Percentiles rank a stretch among this genome's conserved stretches.
Evolutionary conservation across 1,284 basidiomycete species (phyloP).

Genomic region (Gastroboletus turbinatus): DNA sequence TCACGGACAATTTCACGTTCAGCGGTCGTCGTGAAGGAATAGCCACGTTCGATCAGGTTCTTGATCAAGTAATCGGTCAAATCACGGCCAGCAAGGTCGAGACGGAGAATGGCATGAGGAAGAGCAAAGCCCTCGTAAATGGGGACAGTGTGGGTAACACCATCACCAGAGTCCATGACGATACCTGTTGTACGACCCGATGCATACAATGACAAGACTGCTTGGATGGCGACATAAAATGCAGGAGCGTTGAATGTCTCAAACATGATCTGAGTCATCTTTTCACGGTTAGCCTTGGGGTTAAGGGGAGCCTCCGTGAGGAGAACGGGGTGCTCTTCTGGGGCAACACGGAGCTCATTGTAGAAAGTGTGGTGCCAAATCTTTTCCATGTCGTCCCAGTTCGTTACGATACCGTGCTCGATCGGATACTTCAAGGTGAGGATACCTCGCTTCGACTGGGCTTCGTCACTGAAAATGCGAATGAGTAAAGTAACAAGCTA

Average conservation of each 20-base stretch:
- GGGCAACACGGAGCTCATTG: slow-evolving; percentile 77
- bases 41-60: slow-evolving; percentile 92
- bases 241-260: slow-evolving; percentile 91
- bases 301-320: slow-evolving; percentile 88
- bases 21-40: slow-evolving; percentile 92
- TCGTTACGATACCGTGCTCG: slow-evolving; percentile 82
- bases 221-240: slow-evolving; percentile 89
- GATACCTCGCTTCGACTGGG: slow-evolving; percentile 92
- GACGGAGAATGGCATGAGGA: slow-evolving; percentile 92
- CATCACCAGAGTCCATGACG: slow-evolving; percentile 89
- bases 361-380: slow-evolving; percentile 90
- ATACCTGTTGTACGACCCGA: slow-evolving; percentile 90
- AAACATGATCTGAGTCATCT: slow-evolving; percentile 96
- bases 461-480: slow-evolving; percentile 64
- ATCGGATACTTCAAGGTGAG: slow-evolving; percentile 84
- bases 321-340: slow-evolving; percentile 87
- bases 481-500: neutral
- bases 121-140: slow-evolving; percentile 93
- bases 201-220: slow-evolving; percentile 86
- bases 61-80: slow-evolving; percentile 92
- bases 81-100: slow-evolving; percentile 95
- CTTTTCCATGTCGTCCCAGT: slow-evolving; percentile 95
- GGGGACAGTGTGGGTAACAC: slow-evolving; percentile 88
- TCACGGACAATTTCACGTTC: slow-evolving; percentile 96
- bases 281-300: slow-evolving; percentile 90